Percentiles rank a stretch among this genome's conserved stretches.
phyloP scores from a whole-genome alignment of 495 filamentous ascomycete species.

The Aspergillus avenaceus region DNA sequence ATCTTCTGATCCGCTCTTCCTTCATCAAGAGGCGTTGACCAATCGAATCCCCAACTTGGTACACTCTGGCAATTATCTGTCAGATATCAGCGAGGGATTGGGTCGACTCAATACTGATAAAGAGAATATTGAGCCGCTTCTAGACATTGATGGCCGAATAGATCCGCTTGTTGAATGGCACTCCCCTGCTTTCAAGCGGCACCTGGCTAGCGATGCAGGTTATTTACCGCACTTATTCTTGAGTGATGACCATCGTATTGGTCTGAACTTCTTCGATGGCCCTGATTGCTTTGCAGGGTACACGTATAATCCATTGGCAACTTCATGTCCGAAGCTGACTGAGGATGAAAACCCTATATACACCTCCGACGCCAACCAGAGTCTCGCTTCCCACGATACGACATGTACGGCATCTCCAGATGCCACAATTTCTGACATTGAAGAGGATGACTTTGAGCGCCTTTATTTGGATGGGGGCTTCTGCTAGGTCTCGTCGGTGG shows the following conservation, averaged over 20 bases:
- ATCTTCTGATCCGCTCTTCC: slow-evolving; percentile 21
- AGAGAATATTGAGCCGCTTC: slow-evolving; percentile 45
- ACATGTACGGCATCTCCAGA: slow-evolving; percentile 23
- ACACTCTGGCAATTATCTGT: slow-evolving; percentile 7
- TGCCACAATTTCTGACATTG: slow-evolving; percentile 30
- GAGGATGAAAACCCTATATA: slow-evolving; percentile 18
- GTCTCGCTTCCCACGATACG: slow-evolving; percentile 8
- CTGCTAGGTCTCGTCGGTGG: slow-evolving; percentile 10
- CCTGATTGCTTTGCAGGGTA: slow-evolving; percentile 24
- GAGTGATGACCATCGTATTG: slow-evolving; percentile 24
- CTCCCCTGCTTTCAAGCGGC: slow-evolving; percentile 27
- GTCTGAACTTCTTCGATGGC: slow-evolving; percentile 26
- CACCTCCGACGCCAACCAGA: slow-evolving; percentile 3
- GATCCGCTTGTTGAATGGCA: slow-evolving; percentile 25
- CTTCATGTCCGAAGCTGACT: slow-evolving; percentile 17
- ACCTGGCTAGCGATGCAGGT: slow-evolving; percentile 18
- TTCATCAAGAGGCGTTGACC: slow-evolving; percentile 7
- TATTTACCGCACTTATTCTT: slow-evolving; percentile 32
- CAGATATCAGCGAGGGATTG: slow-evolving; percentile 3
- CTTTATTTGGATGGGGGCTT: slow-evolving; percentile 30
- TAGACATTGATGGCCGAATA: slow-evolving; percentile 30
- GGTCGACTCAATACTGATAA: slow-evolving; percentile 18
- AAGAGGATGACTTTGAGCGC: slow-evolving; percentile 25
- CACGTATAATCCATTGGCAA: slow-evolving; percentile 37
- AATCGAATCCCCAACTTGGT: slow-evolving; percentile 9